Evolutionary conservation across 2,329 filamentous ascomycete species (phyloP).

Genomic region (Pezicula rhizophila): DNA sequence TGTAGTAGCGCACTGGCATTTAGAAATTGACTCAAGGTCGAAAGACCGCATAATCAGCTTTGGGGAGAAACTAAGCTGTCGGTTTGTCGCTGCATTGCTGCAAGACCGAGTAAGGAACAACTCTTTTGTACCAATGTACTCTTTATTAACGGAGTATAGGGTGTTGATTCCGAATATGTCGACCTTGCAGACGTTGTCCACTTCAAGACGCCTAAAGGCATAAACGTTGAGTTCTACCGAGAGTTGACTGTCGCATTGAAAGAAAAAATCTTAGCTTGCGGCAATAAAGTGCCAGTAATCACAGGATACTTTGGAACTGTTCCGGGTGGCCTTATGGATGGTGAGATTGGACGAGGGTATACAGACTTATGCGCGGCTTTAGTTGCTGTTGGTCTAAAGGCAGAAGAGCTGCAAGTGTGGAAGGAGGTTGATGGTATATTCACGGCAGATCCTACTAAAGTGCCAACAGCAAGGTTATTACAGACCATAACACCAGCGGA

Average conservation of each 20-base stretch:
- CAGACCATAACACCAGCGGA: constrained; percentile 86
- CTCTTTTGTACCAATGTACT: background rate
- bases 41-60: constrained; percentile 89
- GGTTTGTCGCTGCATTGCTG: constrained; percentile 80
- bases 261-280: constrained; percentile 59
- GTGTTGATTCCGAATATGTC: constrained; percentile 81
- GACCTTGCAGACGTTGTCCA: constrained; percentile 80
- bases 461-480: constrained; percentile 87
- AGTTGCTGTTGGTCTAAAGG: constrained; percentile 80
- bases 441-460: constrained; percentile 74
- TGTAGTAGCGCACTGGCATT: constrained; percentile 58
- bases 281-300: constrained; percentile 65
- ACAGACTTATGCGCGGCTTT: constrained; percentile 93
- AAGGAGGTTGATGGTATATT: constrained; percentile 98
- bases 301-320: constrained; percentile 96
- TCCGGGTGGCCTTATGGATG: constrained; percentile 81
- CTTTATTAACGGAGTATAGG: constrained; percentile 33
- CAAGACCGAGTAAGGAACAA: constrained; percentile 54
- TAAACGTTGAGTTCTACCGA: constrained; percentile 67
- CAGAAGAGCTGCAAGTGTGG: constrained; percentile 92
- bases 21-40: constrained; percentile 71
- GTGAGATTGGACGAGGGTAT: constrained; percentile 88
- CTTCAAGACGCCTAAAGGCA: constrained; percentile 49
- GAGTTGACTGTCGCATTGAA: constrained; percentile 54
- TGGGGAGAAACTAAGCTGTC: constrained; percentile 91